Evolutionary conservation across 2,329 filamentous ascomycete genomes (phyloP).

Genomic region (Diaporthe sp.): DNA sequence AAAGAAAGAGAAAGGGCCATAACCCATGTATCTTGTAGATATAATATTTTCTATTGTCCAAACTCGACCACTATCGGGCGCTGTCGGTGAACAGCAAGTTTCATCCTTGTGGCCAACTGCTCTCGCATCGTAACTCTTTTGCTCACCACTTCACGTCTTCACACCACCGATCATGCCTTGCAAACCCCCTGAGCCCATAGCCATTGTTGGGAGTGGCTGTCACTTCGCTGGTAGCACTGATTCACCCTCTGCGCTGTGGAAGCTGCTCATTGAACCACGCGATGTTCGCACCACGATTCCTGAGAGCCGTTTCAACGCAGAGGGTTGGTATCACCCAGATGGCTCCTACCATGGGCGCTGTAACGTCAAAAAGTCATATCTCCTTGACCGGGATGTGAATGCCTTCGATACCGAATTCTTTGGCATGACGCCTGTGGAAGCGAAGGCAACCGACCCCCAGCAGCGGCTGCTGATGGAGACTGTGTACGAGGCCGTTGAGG

Average conservation of each 20-base stretch:
- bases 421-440: conserved; percentile 47
- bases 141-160: not conserved
- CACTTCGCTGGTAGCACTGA: conserved; percentile 8
- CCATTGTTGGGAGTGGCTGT: conserved; percentile 22
- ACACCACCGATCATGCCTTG: not conserved
- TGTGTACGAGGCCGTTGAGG: conserved; percentile 49
- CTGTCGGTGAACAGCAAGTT: no score
- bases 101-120: not conserved
- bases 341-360: conserved; percentile 39
- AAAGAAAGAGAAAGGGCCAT: not conserved
- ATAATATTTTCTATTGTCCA: not conserved
- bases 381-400: conserved; percentile 37
- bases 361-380: conserved; percentile 39
- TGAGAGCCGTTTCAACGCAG: conserved; percentile 33
- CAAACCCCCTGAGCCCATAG: conserved; percentile 17
- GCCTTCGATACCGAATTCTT: conserved; percentile 51
- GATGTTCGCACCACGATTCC: conserved; percentile 25
- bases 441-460: conserved; percentile 49
- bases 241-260: conserved; percentile 17
- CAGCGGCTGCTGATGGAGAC: conserved; percentile 49
- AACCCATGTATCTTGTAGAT: not conserved
- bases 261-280: conserved; percentile 8
- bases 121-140: not conserved
- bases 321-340: conserved; percentile 37
- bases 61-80: rapidly evolving